Conservation (phyloP, 2,329 filamentous ascomycete species). For the Ceratocystis diversiconidia region DNA sequence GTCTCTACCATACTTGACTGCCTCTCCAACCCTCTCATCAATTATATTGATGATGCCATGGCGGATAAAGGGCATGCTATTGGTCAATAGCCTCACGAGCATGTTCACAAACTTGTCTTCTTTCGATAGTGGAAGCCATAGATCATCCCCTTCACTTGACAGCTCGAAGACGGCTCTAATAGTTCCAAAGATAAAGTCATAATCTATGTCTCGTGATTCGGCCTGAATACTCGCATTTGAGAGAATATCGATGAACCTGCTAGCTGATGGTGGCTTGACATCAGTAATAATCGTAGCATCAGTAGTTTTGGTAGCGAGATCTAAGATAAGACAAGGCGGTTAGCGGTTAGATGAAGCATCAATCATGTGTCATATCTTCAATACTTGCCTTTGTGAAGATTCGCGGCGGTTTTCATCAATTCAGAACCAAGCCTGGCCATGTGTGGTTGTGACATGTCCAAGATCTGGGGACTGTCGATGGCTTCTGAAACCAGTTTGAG, state of each 20-base stretch:
- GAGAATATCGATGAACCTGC: conserved; percentile 1
- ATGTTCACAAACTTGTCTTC: background rate
- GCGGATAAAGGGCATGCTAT: conserved; percentile 24
- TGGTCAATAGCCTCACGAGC: conserved; percentile 18
- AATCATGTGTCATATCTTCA: too few species aligned
- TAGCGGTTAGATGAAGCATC: background rate
- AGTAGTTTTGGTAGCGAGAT: background rate
- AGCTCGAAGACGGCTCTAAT: background rate
- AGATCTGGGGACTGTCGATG: conserved; percentile 42
- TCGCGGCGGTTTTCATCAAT: conserved; percentile 22
- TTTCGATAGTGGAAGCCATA: conserved; percentile 3
- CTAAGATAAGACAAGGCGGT: background rate
- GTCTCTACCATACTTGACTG: background rate
- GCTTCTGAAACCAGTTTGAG: conserved; percentile 44
- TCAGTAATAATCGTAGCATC: background rate
- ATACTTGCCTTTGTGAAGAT: conserved; percentile 29
- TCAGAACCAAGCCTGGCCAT: conserved; percentile 5
- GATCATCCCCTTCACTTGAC: background rate
- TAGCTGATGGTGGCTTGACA: background rate
- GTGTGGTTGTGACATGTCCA: conserved; percentile 24
- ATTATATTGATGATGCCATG: conserved; percentile 28
- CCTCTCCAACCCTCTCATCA: background rate
- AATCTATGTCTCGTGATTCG: background rate
- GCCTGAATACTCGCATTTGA: background rate
- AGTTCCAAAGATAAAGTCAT: background rate